Evolutionary conservation across 179 eudicot genomes (phyloP).

Genomic region (Nepenthes alata): DNA sequence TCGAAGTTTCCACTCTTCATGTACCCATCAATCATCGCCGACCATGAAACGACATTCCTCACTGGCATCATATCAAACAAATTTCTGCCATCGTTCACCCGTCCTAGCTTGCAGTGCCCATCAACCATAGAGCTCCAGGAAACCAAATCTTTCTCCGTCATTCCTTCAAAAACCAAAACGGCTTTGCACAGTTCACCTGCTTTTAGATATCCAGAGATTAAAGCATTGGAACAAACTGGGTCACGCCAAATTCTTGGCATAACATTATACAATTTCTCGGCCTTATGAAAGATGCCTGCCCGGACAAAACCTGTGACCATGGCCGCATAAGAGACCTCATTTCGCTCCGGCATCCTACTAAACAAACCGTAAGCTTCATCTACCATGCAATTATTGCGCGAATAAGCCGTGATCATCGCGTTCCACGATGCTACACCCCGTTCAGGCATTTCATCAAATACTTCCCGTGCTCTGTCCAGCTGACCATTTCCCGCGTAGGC

Average conservation of each 20-base stretch:
- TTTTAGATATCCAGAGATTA: constrained; percentile 56
- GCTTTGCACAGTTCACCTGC: constrained; percentile 34
- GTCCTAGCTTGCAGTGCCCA: constrained; percentile 46
- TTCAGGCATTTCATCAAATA: constrained; percentile 64
- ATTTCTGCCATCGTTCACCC: constrained; percentile 30
- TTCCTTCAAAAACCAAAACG: constrained; percentile 27
- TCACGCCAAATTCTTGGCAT: constrained; percentile 45
- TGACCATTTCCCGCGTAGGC: constrained; percentile 39
- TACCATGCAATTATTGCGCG: constrained; percentile 16
- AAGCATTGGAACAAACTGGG: constrained; percentile 48
- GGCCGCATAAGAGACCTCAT: constrained; percentile 49
- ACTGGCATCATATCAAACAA: constrained; percentile 38
- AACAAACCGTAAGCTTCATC: constrained; percentile 40
- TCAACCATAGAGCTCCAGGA: constrained; percentile 74
- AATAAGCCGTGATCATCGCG: constrained; percentile 52
- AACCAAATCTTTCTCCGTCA: constrained; percentile 50
- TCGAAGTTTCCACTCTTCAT: constrained; percentile 25
- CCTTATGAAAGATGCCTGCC: constrained; percentile 37
- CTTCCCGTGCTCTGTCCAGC: constrained; percentile 31
- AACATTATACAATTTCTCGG: constrained; percentile 30
- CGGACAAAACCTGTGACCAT: constrained; percentile 55
- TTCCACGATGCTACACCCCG: constrained; percentile 54
- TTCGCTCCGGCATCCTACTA: constrained; percentile 38
- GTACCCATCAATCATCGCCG: constrained; percentile 53
- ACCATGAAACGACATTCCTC: constrained; percentile 59